Conservation (phyloP, 306 rosid genomes). For the Neltuma alba region DNA sequence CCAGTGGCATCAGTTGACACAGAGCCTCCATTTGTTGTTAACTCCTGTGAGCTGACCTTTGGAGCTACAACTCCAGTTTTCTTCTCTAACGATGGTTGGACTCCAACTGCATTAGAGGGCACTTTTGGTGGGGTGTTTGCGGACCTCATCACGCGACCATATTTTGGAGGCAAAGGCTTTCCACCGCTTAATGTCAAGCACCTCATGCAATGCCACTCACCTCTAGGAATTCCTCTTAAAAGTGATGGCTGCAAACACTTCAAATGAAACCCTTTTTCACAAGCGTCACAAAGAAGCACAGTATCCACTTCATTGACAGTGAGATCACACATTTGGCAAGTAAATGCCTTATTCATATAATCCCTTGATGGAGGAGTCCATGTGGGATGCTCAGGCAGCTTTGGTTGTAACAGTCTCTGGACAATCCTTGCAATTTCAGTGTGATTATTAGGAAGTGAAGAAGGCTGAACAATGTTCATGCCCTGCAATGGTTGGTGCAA, state of each 20-base stretch:
- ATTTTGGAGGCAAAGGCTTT: conserved; percentile 97
- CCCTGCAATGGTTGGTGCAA: conserved; percentile 63
- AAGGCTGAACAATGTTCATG: conserved; percentile 60
- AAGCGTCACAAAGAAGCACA: conserved; percentile 93
- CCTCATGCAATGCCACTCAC: conserved; percentile 93
- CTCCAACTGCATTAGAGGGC: conserved; percentile 54
- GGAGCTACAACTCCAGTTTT: conserved; percentile 59
- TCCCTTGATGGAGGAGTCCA: conserved; percentile 99
- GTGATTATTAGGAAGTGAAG: conserved; percentile 67
- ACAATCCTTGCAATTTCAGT: conserved; percentile 76
- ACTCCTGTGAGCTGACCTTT: conserved; percentile 53
- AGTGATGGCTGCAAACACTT: conserved; percentile 73
- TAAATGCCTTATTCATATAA: conserved; percentile 89
- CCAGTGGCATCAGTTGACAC: conserved; percentile 42
- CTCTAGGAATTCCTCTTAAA: conserved; percentile 87
- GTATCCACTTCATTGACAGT: conserved; percentile 83
- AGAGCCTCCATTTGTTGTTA: conserved; percentile 57
- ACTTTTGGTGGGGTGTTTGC: conserved; percentile 63
- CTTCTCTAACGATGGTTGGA: conserved; percentile 65
- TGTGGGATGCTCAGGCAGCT: conserved; percentile 79
- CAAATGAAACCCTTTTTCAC: conserved; percentile 95
- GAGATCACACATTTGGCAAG: conserved; percentile 81
- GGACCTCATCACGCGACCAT: conserved; percentile 98
- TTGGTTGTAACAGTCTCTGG: conserved; percentile 82
- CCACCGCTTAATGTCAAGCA: conserved; percentile 89